Conservation (phyloP, 129 eudicot genomes). For the Flaveria bidentis region DNA sequence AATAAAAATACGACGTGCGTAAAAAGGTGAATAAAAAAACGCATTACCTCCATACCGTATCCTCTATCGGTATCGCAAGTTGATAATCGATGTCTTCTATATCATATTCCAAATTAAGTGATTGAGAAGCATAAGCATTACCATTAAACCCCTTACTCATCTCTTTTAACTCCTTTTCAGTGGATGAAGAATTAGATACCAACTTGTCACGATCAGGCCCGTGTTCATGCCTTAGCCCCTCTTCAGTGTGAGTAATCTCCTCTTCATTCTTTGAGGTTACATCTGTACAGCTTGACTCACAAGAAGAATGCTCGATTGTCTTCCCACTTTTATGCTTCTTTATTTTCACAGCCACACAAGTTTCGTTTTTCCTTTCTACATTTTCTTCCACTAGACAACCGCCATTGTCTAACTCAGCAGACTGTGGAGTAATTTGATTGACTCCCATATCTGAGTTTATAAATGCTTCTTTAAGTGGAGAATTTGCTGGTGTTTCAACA, state of each 20-base stretch:
- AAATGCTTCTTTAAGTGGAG: conserved; percentile 13
- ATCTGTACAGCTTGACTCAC: conserved; percentile 39
- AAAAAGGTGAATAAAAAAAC: not conserved
- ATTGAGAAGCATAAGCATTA: conserved; percentile 12
- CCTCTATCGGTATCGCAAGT: conserved; percentile 44
- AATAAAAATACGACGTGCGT: not conserved
- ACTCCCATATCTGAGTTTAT: conserved; percentile 11
- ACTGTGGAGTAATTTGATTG: conserved; percentile 21
- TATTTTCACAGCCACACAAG: not conserved
- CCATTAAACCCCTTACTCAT: conserved; percentile 1
- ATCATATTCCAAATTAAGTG: not conserved
- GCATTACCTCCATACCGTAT: conserved; percentile 56
- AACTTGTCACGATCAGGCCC: conserved; percentile 20
- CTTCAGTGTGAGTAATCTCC: conserved; percentile 7
- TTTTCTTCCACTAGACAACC: conserved; percentile 1
- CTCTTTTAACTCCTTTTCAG: conserved; percentile 13
- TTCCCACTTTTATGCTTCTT: conserved; percentile 19
- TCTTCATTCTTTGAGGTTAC: conserved; percentile 21
- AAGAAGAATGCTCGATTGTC: conserved; percentile 25
- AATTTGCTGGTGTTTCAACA: conserved; percentile 14
- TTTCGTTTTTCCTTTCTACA: conserved; percentile 14
- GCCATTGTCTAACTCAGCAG: conserved; percentile 7
- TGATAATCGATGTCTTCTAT: not conserved
- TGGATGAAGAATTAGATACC: conserved; percentile 22
- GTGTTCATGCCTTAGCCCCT: conserved; percentile 13